Evolutionary conservation across 805 yeast genomes (phyloP).

Genomic region (Candida golubevii): DNA sequence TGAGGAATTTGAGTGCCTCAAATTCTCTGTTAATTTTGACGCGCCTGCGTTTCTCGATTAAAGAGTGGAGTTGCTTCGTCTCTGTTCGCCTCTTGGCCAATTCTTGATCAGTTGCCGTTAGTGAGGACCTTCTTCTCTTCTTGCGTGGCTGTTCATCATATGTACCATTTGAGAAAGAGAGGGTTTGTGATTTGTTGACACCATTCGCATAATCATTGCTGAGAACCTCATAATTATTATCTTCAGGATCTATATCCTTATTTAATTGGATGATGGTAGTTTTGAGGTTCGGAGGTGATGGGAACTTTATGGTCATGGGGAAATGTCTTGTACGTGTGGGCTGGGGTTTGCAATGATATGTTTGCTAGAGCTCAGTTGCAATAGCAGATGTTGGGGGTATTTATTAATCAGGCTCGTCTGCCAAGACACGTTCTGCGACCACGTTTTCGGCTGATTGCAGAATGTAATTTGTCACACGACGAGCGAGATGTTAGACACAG

Average conservation of each 20-base stretch:
- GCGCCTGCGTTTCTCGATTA: conserved; percentile 75
- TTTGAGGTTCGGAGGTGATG: conserved; percentile 40
- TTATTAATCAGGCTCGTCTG: not conserved
- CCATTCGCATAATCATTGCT: conserved; percentile 31
- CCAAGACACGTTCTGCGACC: conserved; percentile 6
- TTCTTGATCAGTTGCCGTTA: conserved; percentile 37
- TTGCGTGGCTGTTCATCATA: conserved; percentile 21
- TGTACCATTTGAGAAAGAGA: not conserved
- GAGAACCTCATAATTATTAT: conserved; percentile 39
- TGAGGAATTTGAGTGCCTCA: conserved; percentile 69
- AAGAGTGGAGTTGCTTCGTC: conserved; percentile 56
- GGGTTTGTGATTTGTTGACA: not conserved
- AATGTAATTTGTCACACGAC: not conserved
- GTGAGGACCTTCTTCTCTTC: conserved; percentile 37
- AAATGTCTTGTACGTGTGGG: no score
- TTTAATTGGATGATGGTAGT: conserved; percentile 43
- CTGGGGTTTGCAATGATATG: no score
- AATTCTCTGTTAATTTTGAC: conserved; percentile 78
- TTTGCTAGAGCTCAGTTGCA: no score
- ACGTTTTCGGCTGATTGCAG: conserved; percentile 2
- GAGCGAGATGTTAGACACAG: not conserved
- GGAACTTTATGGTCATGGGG: conserved; percentile 8
- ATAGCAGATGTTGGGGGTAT: no score
- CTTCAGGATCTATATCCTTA: conserved; percentile 40
- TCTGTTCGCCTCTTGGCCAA: conserved; percentile 37